Percentiles rank a stretch among this genome's conserved stretches.
Evolutionary conservation across 805 yeast genomes (phyloP).

Genomic region (Cyberlindnera subsufficiens): DNA sequence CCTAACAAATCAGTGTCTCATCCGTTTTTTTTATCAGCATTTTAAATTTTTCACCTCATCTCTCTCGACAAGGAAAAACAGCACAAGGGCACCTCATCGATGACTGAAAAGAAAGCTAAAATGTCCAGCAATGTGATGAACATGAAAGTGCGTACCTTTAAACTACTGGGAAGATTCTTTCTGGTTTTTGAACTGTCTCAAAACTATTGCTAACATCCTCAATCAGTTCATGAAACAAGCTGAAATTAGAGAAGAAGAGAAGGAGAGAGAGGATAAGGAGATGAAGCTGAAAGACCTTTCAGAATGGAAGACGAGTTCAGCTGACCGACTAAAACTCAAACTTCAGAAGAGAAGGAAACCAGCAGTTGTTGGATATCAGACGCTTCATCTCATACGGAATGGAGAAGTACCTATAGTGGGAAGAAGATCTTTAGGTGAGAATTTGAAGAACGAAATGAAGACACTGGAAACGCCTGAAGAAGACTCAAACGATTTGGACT

Average conservation of each 20-base stretch:
- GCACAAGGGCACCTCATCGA: constrained; percentile 2
- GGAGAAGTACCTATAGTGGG: constrained; percentile 15
- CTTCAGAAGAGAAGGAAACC: constrained; percentile 25
- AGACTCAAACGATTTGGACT: constrained; percentile 8
- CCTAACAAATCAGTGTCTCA: too few species aligned
- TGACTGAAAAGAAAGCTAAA: constrained; percentile 8
- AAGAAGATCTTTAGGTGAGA: constrained; percentile 25
- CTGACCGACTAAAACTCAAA: constrained; percentile 23
- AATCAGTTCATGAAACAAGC: constrained; percentile 49
- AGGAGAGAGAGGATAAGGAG: constrained; percentile 28
- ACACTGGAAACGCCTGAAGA: constrained; percentile 3
- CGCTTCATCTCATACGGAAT: constrained; percentile 26
- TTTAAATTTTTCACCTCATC: too few species aligned
- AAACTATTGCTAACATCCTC: not conserved
- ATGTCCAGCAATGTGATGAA: constrained; percentile 69
- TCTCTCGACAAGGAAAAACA: too few species aligned
- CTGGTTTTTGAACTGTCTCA: not conserved
- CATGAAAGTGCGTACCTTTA: constrained; percentile 44
- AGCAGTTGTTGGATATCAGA: constrained; percentile 35
- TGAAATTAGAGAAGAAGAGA: constrained; percentile 28
- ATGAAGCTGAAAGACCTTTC: constrained; percentile 38
- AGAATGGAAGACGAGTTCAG: constrained; percentile 25
- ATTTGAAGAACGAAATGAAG: constrained; percentile 13
- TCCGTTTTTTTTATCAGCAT: too few species aligned
- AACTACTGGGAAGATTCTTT: not conserved